Evolutionary conservation across 129 eudicot species (phyloP), one percentile per base, ranked within the genome.

Genomic region (Centrapalus pauciflorus): DNA sequence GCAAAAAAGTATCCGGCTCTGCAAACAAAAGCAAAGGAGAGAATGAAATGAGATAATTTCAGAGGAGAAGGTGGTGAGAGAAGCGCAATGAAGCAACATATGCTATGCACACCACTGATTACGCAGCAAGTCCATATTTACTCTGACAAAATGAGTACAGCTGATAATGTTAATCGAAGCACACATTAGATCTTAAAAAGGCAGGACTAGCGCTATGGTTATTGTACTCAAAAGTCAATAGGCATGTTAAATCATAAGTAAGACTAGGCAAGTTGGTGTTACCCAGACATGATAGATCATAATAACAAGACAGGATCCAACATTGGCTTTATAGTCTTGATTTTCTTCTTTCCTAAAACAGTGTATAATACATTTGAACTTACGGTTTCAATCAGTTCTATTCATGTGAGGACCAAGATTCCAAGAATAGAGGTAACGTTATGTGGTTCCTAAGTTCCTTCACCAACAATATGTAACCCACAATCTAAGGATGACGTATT

Each of bases 1-100:
- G 97, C 95, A 74, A 90, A 87, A 74, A 87, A 87, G 60, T 70
- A 35, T 24, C 95, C 97, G 55, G 40, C 76, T 55, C 97, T 90
- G 93, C 71, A 74, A 51, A 60, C 34, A 52, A 67, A 66, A 14
- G 33, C 28, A 33, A 60, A 66, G 1, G 7, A 48, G 54, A 5
- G 4, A 24, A 48, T 48, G 54, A 5, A 7, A 48, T 48, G 54
- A 48, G 12, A 48, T 25, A 19, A 57, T 21, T 26, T 63, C 25
- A 51, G 71, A 52, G 45, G 26, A 55, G n/a, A n/a, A n/a, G n/a
- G n/a, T n/a, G n/a, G n/a, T n/a, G n/a, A n/a, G n/a, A n/a, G n/a
- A n/a, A n/a, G n/a, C n/a, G n/a, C n/a, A n/a, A n/a, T n/a, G n/a
- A n/a, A n/a, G n/a, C n/a, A n/a, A n/a, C n/a, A n/a, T n/a, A n/a